Evolutionary conservation across 345 rosid genomes (phyloP).

Genomic region (Gossypium rotundifolium): DNA sequence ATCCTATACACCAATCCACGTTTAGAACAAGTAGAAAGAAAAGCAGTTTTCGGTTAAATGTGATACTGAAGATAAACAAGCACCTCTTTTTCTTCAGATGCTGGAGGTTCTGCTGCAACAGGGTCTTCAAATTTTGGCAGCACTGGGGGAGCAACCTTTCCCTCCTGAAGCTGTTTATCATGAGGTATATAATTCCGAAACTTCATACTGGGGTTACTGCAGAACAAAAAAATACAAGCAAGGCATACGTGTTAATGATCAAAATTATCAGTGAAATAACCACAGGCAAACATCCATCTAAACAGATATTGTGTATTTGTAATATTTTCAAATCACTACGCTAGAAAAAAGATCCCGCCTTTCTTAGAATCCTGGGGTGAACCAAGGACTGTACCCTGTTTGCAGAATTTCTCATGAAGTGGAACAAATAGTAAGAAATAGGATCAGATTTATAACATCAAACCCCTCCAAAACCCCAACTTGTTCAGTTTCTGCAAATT

Average conservation of each 20-base stretch:
- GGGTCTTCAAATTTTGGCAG: slow-evolving; percentile 92
- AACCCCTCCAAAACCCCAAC: neutral
- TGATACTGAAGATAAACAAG: slow-evolving; percentile 1
- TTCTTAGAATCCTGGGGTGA: neutral
- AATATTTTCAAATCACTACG: neutral
- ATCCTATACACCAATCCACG: slow-evolving; percentile 34
- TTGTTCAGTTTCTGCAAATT: neutral
- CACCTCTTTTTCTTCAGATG: slow-evolving; percentile 64
- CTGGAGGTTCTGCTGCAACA: slow-evolving; percentile 49
- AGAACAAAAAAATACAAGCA: slow-evolving; percentile 14
- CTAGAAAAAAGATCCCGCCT: neutral
- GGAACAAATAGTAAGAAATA: neutral
- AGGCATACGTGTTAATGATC: neutral
- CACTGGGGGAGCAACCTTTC: slow-evolving; percentile 76
- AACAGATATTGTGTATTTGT: neutral
- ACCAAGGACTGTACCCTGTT: neutral
- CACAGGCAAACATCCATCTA: neutral
- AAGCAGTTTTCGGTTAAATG: slow-evolving; percentile 16
- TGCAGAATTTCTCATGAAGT: neutral
- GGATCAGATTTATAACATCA: neutral
- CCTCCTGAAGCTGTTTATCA: slow-evolving; percentile 84
- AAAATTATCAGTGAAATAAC: neutral
- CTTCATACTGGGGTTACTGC: slow-evolving; percentile 67
- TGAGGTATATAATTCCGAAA: slow-evolving; percentile 97
- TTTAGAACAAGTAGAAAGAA: neutral